Evolutionary conservation across 2,329 filamentous ascomycete species (phyloP).

Genomic region (Paraphaeosphaeria minitans): DNA sequence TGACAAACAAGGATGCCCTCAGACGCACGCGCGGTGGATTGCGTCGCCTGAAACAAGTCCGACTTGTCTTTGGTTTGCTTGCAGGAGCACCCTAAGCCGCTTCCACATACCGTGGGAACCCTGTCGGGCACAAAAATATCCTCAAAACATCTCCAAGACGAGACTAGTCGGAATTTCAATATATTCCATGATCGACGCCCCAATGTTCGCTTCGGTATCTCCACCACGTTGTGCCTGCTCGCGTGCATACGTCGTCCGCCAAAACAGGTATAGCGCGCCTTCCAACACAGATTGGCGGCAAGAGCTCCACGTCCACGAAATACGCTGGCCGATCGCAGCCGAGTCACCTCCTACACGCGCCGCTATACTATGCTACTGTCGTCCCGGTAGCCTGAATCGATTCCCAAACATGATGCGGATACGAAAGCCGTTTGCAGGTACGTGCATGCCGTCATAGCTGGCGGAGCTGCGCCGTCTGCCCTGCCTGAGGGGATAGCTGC

Average conservation of each 20-base stretch:
- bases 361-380: conserved; percentile 3
- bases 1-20: no score
- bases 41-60: no score
- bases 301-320: conserved; percentile 1
- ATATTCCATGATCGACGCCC: neutral
- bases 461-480: conserved; percentile 19
- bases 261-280: neutral
- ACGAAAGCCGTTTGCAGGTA: conserved; percentile 86
- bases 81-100: no score
- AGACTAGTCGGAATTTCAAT: neutral
- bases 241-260: neutral
- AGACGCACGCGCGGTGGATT: no score
- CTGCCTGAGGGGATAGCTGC: conserved; percentile 12
- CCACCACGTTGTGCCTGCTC: neutral
- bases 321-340: neutral
- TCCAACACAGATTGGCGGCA: neutral
- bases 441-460: conserved; percentile 40
- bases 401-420: conserved; percentile 69
- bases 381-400: neutral
- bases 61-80: no score
- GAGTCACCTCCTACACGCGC: neutral
- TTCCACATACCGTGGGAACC: no score
- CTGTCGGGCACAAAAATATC: no score
- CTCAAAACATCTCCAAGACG: neutral
- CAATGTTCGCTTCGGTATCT: conserved; percentile 1